Evolutionary conservation across 1,284 basidiomycete genomes (phyloP), one percentile per base, ranked within the genome.

Genomic region (Puccinia sorghi): DNA sequence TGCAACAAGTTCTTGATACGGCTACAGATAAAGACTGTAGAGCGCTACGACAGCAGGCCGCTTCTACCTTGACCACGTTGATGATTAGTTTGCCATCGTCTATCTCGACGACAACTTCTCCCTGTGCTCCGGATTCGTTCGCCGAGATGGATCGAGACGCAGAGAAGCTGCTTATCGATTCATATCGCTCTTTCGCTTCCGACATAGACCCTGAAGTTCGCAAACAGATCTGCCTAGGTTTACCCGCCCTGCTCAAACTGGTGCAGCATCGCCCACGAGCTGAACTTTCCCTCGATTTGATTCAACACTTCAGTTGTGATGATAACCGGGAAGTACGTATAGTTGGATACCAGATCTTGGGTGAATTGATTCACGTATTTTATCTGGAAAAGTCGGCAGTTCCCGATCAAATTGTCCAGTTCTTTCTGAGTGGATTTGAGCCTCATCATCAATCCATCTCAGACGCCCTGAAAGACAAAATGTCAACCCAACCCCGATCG

Each of bases 351-450:
- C 64, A 67, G 67, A 57, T 69, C 39, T 59, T 77, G 20, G 74
- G 74, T 37, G 74, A 77, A 77, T n/a, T 77, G 48, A 77, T 77
- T n/a, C 56, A 69, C 52, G 50, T 63, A 8, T 77, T 77, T 20
- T 48, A 66, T 27, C 56, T 69, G 3, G 66, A 67, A 37, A 75
- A 66, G 61, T 46, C 72, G n/a, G 32, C 37, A 8, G 72, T 73
- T 22, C 63, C 73, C 22, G 32, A 75, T 66, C 61, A 41, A 75
- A 32, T 75, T 13, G 46, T 75, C 1, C 27, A 64, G 12, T 75
- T 52, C 57, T 75, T 64, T 64, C 48, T 64, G 32, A 37, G 32
- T 41, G 73, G 73, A 20, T 75, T 75, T 43, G 73, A 75, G 20
- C 46, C 46, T 15, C 57, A 75, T 37, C 64, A 66, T 5, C 64